Base-by-base conservation (phyloP, 2,329 filamentous ascomycete species). In the Colletotrichum endophyticum region DNA sequence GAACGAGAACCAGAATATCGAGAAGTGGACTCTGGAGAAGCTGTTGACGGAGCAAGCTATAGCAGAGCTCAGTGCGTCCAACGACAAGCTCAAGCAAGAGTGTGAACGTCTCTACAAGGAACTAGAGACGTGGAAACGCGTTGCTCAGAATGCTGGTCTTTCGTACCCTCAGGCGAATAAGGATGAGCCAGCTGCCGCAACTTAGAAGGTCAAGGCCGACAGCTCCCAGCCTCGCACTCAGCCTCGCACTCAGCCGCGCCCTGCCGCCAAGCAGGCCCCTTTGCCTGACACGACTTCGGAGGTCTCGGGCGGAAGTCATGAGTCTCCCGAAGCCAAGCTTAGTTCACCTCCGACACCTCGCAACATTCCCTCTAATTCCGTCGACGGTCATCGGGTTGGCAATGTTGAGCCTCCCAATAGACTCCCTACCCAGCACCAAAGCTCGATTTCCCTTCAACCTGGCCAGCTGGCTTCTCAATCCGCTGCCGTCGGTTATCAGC, bases 1-100 rank as follows among this genome's bases (percentile, higher is more conserved):
- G 84, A 98, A 98, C 80, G 96, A 98, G 84, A 92, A 94, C 19
- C 95, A 97, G 79, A 98, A 98, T 84, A 96, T 98, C 78, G 96
- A 98, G 84, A 96, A 98, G 85, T 97, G 95, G 95, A 96, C 95
- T 6, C 88, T 97, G 32, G 95, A 97, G 86, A 99, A 99, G 87
- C 91, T 98, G 53, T 90, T 97, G 53, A 96, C 95, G 0, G 95
- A 98, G 86, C 95, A 97, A 83, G 95, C 95, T 64, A 96, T 98
- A 79, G 93, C 93, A 19, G 96, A 99, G 85, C 92, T 98, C 67
- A 96, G 94, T 82, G 91, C 93, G 34, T 96, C 94, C 78, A 98
- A 96, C 81, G 95, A 98, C 80, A 97, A 96, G 86, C 91, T 96
- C 78, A 96, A 96, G 87, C 89, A 90, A 44, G 95, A 97, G 82